A percentile compares a stretch with the other conserved stretches of the same genome.
phyloP scores from a whole-genome alignment of 139 green algal genomes.

The Chlamydomonas asymmetrica region DNA sequence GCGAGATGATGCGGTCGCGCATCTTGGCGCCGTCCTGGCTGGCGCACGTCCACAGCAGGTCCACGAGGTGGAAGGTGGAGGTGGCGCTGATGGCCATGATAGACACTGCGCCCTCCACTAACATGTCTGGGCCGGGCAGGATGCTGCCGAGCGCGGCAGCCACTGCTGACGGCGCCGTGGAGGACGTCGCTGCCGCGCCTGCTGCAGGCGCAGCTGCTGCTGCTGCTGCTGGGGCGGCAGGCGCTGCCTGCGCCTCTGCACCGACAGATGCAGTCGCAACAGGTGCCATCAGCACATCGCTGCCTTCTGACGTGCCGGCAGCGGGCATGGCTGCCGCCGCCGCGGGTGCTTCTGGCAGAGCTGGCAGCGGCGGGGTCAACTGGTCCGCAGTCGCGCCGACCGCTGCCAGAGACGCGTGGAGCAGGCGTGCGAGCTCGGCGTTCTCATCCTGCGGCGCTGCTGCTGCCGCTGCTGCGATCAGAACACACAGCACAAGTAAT shows the following conservation, averaged over 20 bases:
- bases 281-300: neutral
- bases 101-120: conserved; percentile 60
- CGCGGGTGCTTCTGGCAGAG: neutral
- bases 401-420: conserved; percentile 53
- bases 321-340: neutral
- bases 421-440: conserved; percentile 46
- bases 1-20: conserved; percentile 47
- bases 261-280: conserved; percentile 3
- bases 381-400: conserved; percentile 26
- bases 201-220: neutral
- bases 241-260: neutral
- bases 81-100: conserved; percentile 49
- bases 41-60: conserved; percentile 63
- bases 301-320: too few species aligned
- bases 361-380: conserved; percentile 4
- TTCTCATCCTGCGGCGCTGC: conserved; percentile 26
- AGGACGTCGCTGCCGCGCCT: neutral
- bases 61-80: conserved; percentile 43
- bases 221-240: conserved; percentile 20
- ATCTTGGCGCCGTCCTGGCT: conserved; percentile 54
- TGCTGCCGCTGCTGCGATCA: neutral
- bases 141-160: neutral
- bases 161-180: neutral
- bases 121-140: conserved; percentile 35
- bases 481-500: too few species aligned